A percentile compares a stretch with the other conserved stretches of the same genome.
Evolutionary conservation across 345 rosid species (phyloP).

Genomic region (Ceriops decandra): DNA sequence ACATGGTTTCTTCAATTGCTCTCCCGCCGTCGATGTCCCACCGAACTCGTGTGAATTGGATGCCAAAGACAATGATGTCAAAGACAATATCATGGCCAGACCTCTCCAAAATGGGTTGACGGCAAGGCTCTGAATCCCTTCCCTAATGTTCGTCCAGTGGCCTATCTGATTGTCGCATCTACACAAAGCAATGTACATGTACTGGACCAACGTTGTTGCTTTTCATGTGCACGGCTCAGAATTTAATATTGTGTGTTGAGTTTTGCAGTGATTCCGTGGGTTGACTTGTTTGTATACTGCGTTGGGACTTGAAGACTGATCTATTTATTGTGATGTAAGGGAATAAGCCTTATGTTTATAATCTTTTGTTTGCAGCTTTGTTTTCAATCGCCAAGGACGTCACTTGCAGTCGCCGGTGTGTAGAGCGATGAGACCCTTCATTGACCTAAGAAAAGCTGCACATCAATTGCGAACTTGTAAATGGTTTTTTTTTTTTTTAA

Average conservation of each 20-base stretch:
- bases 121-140: conserved; percentile 60
- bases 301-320: conserved; percentile 3
- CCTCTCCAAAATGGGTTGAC: conserved; percentile 45
- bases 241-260: not conserved
- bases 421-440: too few species aligned
- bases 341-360: too few species aligned
- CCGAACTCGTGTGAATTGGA: conserved; percentile 74
- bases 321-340: not conserved
- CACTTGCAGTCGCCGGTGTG: too few species aligned
- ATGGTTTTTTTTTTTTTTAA: too few species aligned
- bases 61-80: conserved; percentile 53
- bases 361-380: too few species aligned
- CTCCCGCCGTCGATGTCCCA: conserved; percentile 92
- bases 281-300: not conserved
- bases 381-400: too few species aligned
- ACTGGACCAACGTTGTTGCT: not conserved
- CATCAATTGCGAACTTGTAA: too few species aligned
- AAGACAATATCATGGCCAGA: conserved; percentile 45
- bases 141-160: not conserved
- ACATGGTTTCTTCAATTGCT: conserved; percentile 93
- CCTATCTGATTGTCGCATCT: not conserved
- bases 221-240: not conserved
- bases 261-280: not conserved
- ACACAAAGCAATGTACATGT: not conserved
- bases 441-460: too few species aligned